phyloP scores from a whole-genome alignment of 805 yeast genomes.

The Candida andamanensis region DNA sequence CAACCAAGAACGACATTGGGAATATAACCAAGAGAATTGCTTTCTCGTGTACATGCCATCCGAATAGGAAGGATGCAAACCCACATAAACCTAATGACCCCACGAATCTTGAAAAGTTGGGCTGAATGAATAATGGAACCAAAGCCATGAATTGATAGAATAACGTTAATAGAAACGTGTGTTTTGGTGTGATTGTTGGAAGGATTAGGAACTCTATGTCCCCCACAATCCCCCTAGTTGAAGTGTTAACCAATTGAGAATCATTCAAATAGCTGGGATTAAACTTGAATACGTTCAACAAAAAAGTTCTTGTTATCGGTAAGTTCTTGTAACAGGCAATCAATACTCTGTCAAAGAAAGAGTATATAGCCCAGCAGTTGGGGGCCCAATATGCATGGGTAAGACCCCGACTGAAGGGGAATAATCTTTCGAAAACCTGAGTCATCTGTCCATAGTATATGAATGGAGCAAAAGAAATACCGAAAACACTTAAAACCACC shows the following conservation, averaged over 20 bases:
- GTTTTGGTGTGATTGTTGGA: conserved; percentile 73
- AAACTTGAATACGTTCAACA: conserved; percentile 37
- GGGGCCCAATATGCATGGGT: conserved; percentile 99
- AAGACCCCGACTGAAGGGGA: conserved; percentile 91
- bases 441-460: conserved; percentile 55
- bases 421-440: conserved; percentile 62
- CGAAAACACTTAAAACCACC: conserved; percentile 57
- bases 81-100: conserved; percentile 89
- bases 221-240: conserved; percentile 86
- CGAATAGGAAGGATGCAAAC: conserved; percentile 84
- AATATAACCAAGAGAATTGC: conserved; percentile 86
- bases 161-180: conserved; percentile 75
- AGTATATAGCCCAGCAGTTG: conserved; percentile 92
- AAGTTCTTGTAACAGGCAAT: conserved; percentile 38
- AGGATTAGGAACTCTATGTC: conserved; percentile 78
- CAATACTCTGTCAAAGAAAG: conserved; percentile 70
- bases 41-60: conserved; percentile 99
- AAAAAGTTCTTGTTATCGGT: conserved; percentile 27
- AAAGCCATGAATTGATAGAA: conserved; percentile 79
- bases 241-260: conserved; percentile 22
- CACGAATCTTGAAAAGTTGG: conserved; percentile 71
- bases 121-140: conserved; percentile 62
- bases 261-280: conserved; percentile 38
- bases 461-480: conserved; percentile 77
- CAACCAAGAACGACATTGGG: conserved; percentile 77